Conservation (phyloP, 495 filamentous ascomycete genomes). For the Amniculicola lignicola region DNA sequence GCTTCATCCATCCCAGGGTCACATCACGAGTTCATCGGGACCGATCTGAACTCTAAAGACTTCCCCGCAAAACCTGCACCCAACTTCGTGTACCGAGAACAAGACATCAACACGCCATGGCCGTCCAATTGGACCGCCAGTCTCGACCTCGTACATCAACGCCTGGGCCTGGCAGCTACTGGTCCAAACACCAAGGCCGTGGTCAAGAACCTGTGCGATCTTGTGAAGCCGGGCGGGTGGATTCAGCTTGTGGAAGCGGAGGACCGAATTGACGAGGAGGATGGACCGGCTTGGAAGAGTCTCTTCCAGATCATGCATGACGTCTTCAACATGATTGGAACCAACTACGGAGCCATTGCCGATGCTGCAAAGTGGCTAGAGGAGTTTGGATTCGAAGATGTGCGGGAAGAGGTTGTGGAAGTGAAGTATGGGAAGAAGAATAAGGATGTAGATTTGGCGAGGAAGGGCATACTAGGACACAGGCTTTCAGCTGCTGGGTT, state of each 20-base stretch:
- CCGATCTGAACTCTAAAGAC: background rate
- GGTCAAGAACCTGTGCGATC: background rate
- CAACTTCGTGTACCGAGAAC: background rate
- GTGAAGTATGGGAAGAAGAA: background rate
- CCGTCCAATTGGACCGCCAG: constrained; percentile 1
- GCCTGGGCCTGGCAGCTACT: constrained; percentile 5
- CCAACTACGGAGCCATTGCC: background rate
- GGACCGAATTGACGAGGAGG: background rate
- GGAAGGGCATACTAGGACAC: background rate
- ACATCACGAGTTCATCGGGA: background rate
- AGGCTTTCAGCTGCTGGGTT: background rate
- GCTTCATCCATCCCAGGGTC: background rate
- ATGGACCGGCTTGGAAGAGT: background rate
- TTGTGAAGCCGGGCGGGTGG: constrained; percentile 23
- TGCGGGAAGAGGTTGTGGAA: background rate
- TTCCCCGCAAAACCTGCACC: background rate
- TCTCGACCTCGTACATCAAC: constrained; percentile 23
- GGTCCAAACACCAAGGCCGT: background rate
- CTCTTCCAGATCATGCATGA: background rate
- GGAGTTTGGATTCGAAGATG: background rate
- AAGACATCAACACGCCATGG: constrained; percentile 18
- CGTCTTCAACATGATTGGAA: background rate
- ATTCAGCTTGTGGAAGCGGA: constrained; percentile 18
- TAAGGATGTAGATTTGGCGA: background rate
- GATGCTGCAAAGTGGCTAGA: background rate